Conservation (phyloP, 192 early-diverging fungal species). For the Coemansia sp. region DNA sequence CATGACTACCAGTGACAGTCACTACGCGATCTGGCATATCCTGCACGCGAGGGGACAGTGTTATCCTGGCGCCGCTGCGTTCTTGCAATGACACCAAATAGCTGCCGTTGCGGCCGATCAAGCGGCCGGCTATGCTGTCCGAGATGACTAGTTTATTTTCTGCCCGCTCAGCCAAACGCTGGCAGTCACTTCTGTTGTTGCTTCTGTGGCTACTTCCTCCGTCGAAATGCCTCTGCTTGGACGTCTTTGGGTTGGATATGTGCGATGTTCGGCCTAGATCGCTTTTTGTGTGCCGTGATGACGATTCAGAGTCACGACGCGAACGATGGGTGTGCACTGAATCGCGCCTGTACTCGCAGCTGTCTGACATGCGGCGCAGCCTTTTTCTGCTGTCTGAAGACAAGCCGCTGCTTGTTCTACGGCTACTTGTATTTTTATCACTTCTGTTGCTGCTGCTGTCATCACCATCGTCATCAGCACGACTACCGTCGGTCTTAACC, state of each 20-base stretch:
- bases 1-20: slow-evolving; percentile 25
- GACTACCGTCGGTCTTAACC: slow-evolving; percentile 6
- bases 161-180: not conserved
- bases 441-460: too few relatives aligned
- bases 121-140: slow-evolving; percentile 36
- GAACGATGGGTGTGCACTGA: not conserved
- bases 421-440: too few relatives aligned
- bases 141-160: slow-evolving; percentile 43
- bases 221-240: not conserved
- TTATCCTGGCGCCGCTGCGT: slow-evolving; percentile 38
- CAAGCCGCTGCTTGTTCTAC: not conserved
- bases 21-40: slow-evolving; percentile 40
- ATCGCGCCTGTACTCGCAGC: not conserved
- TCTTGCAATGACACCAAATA: slow-evolving; percentile 19
- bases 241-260: not conserved
- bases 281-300: not conserved
- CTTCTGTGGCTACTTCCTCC: not conserved
- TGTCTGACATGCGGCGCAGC: slow-evolving; percentile 34
- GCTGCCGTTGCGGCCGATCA: slow-evolving; percentile 49
- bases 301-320: not conserved
- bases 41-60: slow-evolving; percentile 35
- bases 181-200: slow-evolving; percentile 3
- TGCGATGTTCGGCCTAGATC: not conserved
- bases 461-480: not conserved
- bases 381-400: slow-evolving; percentile 13